phyloP scores from a whole-genome alignment of 441 rosid species.

The Adansonia rubrostipa region DNA sequence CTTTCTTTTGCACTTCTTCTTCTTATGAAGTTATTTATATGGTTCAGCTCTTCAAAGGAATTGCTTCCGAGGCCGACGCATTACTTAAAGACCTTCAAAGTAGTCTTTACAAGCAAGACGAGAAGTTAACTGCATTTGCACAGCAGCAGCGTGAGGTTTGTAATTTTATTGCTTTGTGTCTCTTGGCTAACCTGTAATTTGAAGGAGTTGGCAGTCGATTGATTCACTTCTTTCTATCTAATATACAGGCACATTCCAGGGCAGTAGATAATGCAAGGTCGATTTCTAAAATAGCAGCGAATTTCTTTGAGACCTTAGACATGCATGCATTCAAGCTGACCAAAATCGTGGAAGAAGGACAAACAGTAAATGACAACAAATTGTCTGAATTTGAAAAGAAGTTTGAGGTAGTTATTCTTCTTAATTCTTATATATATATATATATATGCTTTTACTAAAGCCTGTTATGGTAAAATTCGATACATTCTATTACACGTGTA shows the following conservation, averaged over 20 bases:
- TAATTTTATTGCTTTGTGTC: conserved; percentile 18
- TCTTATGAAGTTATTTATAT: conserved; percentile 24
- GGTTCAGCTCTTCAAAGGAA: conserved; percentile 84
- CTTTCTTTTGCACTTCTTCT: not conserved
- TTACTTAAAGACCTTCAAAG: conserved; percentile 83
- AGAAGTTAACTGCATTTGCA: conserved; percentile 76
- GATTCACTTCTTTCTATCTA: conserved; percentile 17
- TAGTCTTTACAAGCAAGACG: conserved; percentile 79
- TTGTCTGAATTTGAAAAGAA: conserved; percentile 80
- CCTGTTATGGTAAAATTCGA: conserved; percentile 10
- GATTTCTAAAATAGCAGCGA: conserved; percentile 72
- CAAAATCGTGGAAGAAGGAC: conserved; percentile 81
- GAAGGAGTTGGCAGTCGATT: not conserved
- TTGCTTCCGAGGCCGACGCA: conserved; percentile 89
- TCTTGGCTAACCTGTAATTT: not conserved
- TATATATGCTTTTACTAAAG: not conserved
- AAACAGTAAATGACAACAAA: conserved; percentile 73
- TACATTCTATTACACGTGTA: conserved; percentile 10
- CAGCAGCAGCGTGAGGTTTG: conserved; percentile 84
- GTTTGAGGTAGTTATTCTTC: conserved; percentile 67
- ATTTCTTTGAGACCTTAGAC: conserved; percentile 77
- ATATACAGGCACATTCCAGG: conserved; percentile 78
- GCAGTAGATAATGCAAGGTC: conserved; percentile 81
- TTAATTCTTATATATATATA: not conserved
- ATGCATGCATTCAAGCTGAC: conserved; percentile 69